These are phyloP conservation scores for Arabidopsis hybrid DNA, from an alignment of 441 rosid species.

Conservation along the genomic window DNA sequence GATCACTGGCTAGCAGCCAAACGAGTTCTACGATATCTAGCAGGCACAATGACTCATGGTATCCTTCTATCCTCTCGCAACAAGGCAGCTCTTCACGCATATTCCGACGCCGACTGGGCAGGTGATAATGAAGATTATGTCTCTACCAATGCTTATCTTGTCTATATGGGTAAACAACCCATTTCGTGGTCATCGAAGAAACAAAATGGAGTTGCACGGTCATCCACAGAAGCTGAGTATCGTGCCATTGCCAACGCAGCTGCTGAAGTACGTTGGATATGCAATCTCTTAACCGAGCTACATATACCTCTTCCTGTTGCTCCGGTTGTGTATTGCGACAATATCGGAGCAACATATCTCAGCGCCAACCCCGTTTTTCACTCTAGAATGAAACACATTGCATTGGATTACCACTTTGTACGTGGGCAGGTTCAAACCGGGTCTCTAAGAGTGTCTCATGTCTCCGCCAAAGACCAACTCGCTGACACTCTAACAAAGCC, in stretches of 20 bases:
- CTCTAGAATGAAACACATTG: not conserved
- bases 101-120: not conserved
- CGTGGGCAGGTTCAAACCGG: not conserved
- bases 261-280: not conserved
- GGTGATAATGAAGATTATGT: not conserved
- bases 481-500: not conserved
- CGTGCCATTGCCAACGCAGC: not conserved
- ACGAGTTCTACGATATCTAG: too few species aligned
- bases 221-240: not conserved
- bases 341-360: not conserved
- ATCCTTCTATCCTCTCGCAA: too few species aligned
- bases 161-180: not conserved
- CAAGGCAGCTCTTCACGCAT: not conserved
- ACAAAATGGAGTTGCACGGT: not conserved
- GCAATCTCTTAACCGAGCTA: not conserved
- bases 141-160: not conserved
- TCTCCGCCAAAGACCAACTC: not conserved
- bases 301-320: rapidly evolving
- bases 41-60: too few species aligned
- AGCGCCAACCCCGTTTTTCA: not conserved
- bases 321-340: not conserved
- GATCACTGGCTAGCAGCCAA: too few species aligned
- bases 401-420: not conserved
- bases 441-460: rapidly evolving
- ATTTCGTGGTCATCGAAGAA: not conserved